These are phyloP conservation scores for Alternaria incomplexa DNA, from an alignment of 2,329 filamentous ascomycete genomes.

Conservation along the genomic window DNA sequence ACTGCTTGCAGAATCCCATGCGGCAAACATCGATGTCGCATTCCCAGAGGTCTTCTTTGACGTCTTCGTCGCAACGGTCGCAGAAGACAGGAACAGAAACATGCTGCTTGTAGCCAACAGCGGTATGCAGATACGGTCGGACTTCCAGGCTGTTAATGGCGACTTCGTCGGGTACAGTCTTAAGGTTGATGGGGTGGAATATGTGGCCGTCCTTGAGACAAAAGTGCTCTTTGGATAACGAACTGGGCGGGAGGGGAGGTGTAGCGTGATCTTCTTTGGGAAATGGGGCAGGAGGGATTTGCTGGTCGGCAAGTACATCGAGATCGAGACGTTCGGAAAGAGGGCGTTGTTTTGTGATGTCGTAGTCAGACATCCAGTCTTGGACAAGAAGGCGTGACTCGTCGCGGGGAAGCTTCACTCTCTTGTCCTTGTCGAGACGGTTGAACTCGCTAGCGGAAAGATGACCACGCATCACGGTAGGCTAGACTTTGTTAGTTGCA, in stretches of 20 bases:
- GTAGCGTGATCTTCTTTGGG: conserved; percentile 17
- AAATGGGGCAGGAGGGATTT: conserved; percentile 26
- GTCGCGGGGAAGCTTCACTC: conserved; percentile 13
- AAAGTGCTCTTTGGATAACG: conserved; percentile 19
- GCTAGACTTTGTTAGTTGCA: neutral
- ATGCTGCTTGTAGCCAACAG: conserved; percentile 17
- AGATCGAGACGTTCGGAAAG: conserved; percentile 22
- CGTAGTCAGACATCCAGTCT: conserved; percentile 25
- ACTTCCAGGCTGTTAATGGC: conserved; percentile 25
- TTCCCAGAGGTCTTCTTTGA: conserved; percentile 24
- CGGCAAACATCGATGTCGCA: conserved; percentile 28
- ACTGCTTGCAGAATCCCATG: conserved; percentile 22
- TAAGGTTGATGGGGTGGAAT: conserved; percentile 24
- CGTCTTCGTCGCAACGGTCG: conserved; percentile 23
- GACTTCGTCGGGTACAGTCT: conserved; percentile 19
- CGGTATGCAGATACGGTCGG: conserved; percentile 19
- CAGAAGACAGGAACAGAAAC: conserved; percentile 26
- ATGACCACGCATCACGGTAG: neutral
- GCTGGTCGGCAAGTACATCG: conserved; percentile 27
- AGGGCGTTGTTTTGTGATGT: conserved; percentile 22
- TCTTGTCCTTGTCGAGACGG: conserved; percentile 8
- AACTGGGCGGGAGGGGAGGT: neutral
- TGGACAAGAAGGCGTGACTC: conserved; percentile 18
- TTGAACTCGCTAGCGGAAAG: neutral
- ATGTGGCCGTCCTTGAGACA: conserved; percentile 31